phyloP scores from a whole-genome alignment of 306 rosid genomes.

The Elaeagnus macrophylla region DNA sequence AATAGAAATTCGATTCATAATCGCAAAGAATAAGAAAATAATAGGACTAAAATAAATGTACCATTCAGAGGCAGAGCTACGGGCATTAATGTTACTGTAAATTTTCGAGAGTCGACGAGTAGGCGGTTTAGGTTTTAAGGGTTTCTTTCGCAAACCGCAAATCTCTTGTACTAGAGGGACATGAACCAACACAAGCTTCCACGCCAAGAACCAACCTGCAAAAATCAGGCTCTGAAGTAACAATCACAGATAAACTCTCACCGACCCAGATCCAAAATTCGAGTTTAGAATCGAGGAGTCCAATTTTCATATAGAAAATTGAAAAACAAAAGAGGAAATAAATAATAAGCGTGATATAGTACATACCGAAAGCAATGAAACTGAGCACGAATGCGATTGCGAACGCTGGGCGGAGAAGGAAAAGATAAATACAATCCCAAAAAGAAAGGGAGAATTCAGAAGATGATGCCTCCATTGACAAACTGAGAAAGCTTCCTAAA shows the following conservation, averaged over 20 bases:
- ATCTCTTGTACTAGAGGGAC: slow-evolving; percentile 86
- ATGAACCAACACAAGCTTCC: slow-evolving; percentile 84
- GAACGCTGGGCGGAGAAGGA: too few species aligned
- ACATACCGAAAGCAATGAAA: slow-evolving; percentile 45
- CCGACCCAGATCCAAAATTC: slow-evolving; percentile 11
- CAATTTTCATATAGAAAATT: background rate
- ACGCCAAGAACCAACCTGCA: slow-evolving; percentile 77
- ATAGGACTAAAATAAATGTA: slow-evolving; percentile 1
- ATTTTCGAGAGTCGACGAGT: slow-evolving; percentile 58
- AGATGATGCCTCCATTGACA: too few species aligned
- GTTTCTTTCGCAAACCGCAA: slow-evolving; percentile 62
- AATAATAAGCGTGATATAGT: background rate
- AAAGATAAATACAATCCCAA: too few species aligned
- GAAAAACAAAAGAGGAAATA: background rate
- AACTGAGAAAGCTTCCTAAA: too few species aligned
- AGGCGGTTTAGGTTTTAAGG: slow-evolving; percentile 42
- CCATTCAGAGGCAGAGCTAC: slow-evolving; percentile 36
- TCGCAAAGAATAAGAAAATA: background rate
- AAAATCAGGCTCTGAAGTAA: slow-evolving; percentile 3
- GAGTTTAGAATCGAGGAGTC: background rate
- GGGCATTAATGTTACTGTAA: slow-evolving; percentile 38
- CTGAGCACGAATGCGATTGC: slow-evolving; percentile 48
- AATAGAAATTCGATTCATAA: background rate
- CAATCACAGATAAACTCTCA: background rate
- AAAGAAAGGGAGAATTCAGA: too few species aligned